Base-by-base conservation (phyloP, 2,329 filamentous ascomycete genomes). In the Penicillium sp. region DNA sequence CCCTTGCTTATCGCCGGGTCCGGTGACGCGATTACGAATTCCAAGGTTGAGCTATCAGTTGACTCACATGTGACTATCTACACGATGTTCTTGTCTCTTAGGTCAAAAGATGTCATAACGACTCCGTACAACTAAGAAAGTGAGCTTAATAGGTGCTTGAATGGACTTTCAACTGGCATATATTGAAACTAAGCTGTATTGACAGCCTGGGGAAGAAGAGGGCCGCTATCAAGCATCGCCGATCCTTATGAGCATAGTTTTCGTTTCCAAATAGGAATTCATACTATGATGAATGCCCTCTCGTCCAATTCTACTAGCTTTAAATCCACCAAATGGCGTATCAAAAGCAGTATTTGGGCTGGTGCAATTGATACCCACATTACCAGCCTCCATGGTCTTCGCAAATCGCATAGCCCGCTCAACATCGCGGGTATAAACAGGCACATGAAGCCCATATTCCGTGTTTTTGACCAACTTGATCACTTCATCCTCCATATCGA, bases 371-470 rank as follows among this genome's bases (percentile, higher is more conserved):
- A 86, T 78, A 78, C 82, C 84, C 61, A 85, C 81, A 56, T 79
- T 84, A 34, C 67, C 91, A 0, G 88, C 86, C 51, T 84, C 80
- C 58, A 92, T 79, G 35, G 79, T 79, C 64, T 89, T 88, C 30
- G 87, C 84, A 7, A 91, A 85, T 27, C 88, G 81, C 65, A 94
- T 82, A 63, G 89, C 89, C 0, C 88, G 91, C 80, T 88, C 90
- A 63, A 92, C 76, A 72, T 90, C 85, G 56, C 75, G 81, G 14
- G 89, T 92, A 84, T 90, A 90, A 11, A 92, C 79, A 5, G 86
- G 87, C n/a, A 88, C 87, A 51, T 88, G 89, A 27, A 93, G 81
- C 5, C 65, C 89, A 71, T 89, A 92, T 53, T 81, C 85, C 61
- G 83, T 88, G 71, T 84, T 80, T 77, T 94, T 93, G 52, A 85